A percentile compares a stretch with the other conserved stretches of the same genome.
phyloP scores from a whole-genome alignment of 2,329 filamentous ascomycete genomes.

The Juglanconis juglandina region DNA sequence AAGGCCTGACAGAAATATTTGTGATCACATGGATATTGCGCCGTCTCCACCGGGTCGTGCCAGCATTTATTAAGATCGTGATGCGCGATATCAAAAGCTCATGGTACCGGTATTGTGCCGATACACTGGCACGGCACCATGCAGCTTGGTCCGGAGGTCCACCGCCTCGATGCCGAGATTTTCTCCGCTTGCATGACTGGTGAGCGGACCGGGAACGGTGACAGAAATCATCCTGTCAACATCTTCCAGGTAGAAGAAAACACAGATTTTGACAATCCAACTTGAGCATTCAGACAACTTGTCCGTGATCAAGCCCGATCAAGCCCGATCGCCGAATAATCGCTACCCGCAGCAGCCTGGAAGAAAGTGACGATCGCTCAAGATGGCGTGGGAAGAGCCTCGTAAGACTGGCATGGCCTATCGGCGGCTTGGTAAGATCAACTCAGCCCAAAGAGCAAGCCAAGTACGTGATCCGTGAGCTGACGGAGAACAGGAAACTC shows the following conservation, averaged over 20 bases:
- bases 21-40: not conserved
- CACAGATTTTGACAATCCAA: not conserved
- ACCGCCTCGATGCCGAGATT: slow-evolving; percentile 10
- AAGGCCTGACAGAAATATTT: not conserved
- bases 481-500: slow-evolving; percentile 34
- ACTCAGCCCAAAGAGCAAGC: not conserved
- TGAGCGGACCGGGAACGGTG: not conserved
- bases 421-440: slow-evolving; percentile 28
- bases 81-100: too few species aligned
- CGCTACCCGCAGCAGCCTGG: not conserved
- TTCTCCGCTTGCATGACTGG: slow-evolving; percentile 11
- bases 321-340: not conserved
- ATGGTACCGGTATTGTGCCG: too few species aligned
- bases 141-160: too few species aligned
- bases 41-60: not conserved
- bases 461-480: not conserved
- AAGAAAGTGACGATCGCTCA: slow-evolving; percentile 5
- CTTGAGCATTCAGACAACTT: not conserved
- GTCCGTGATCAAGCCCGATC: not conserved
- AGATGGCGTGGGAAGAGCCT: slow-evolving; percentile 42
- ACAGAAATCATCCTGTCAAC: not conserved
- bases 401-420: slow-evolving; percentile 43
- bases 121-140: too few species aligned
- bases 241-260: not conserved
- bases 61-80: not conserved